phyloP scores from a whole-genome alignment of 768 basidiomycete species.

The Boletus insuetus region DNA sequence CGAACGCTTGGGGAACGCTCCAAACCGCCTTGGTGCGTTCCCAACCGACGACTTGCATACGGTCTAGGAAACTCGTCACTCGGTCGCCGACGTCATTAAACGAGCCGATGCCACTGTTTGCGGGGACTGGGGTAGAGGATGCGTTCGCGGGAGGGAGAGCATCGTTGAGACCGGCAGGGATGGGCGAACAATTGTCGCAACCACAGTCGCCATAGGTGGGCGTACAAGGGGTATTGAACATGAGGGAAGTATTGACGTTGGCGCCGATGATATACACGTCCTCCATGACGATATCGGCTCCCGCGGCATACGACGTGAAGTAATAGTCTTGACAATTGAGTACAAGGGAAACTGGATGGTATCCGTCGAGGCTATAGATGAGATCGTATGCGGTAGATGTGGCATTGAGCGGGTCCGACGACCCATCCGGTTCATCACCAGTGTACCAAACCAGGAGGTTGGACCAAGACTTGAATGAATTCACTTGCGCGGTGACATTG shows the following conservation, averaged over 20 bases:
- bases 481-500: constrained; percentile 63
- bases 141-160: constrained; percentile 24
- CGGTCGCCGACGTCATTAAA: constrained; percentile 67
- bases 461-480: constrained; percentile 58
- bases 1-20: constrained; percentile 80
- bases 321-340: constrained; percentile 66
- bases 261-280: constrained; percentile 50
- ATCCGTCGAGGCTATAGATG: constrained; percentile 61
- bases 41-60: constrained; percentile 61
- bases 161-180: constrained; percentile 40
- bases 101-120: constrained; percentile 25
- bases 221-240: constrained; percentile 63
- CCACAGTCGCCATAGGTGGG: constrained; percentile 70
- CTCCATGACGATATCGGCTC: constrained; percentile 69
- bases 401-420: constrained; percentile 61
- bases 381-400: constrained; percentile 47
- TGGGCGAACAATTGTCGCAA: constrained; percentile 54
- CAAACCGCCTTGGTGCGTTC: constrained; percentile 66
- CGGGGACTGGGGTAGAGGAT: constrained; percentile 15
- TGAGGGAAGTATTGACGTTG: constrained; percentile 60
- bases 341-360: constrained; percentile 64
- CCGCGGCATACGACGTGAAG: constrained; percentile 55
- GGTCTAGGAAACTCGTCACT: constrained; percentile 60
- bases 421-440: constrained; percentile 71
- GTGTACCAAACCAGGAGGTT: constrained; percentile 75